These are phyloP conservation scores for Claviceps sp. DNA, from an alignment of 2,329 filamentous ascomycete genomes.

Conservation along the genomic window DNA sequence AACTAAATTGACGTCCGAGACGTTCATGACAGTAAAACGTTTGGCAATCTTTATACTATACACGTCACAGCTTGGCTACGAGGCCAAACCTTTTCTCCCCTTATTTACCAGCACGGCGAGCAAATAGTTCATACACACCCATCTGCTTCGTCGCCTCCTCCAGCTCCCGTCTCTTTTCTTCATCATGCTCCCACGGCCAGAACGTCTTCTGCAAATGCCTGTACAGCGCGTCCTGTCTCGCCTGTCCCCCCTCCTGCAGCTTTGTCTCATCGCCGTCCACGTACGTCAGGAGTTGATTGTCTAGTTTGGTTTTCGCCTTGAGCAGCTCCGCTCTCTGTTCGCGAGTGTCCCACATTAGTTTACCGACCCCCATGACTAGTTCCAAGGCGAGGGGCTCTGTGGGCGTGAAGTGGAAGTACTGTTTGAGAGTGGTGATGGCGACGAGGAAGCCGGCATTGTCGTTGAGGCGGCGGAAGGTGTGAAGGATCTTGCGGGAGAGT, in stretches of 20 bases:
- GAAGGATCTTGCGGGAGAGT: conserved; percentile 34
- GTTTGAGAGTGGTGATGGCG: conserved; percentile 29
- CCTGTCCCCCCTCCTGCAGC: conserved; percentile 18
- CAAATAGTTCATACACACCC: conserved; percentile 26
- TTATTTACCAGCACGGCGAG: too few relatives aligned
- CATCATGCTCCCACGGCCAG: conserved; percentile 16
- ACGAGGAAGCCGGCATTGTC: conserved; percentile 33
- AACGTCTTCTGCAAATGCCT: conserved; percentile 28
- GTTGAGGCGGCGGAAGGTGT: conserved; percentile 33
- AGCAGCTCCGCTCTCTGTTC: conserved; percentile 27
- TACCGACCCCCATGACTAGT: conserved; percentile 30
- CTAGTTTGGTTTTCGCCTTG: conserved; percentile 27
- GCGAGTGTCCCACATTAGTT: conserved; percentile 29
- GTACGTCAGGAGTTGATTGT: conserved; percentile 21
- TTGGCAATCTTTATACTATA: too few relatives aligned
- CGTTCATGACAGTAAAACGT: too few relatives aligned
- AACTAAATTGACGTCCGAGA: too few relatives aligned
- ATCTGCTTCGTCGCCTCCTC: conserved; percentile 24
- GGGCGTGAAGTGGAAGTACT: conserved; percentile 29
- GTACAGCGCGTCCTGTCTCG: conserved; percentile 26
- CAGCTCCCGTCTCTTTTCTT: conserved; percentile 15
- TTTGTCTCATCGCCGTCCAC: conserved; percentile 18
- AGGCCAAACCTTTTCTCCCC: too few relatives aligned
- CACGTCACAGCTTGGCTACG: too few relatives aligned
- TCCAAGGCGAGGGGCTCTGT: conserved; percentile 34